Evolutionary conservation across 768 basidiomycete genomes (phyloP), one percentile per base, ranked within the genome.

Genomic region (Rubroboletus satanas): DNA sequence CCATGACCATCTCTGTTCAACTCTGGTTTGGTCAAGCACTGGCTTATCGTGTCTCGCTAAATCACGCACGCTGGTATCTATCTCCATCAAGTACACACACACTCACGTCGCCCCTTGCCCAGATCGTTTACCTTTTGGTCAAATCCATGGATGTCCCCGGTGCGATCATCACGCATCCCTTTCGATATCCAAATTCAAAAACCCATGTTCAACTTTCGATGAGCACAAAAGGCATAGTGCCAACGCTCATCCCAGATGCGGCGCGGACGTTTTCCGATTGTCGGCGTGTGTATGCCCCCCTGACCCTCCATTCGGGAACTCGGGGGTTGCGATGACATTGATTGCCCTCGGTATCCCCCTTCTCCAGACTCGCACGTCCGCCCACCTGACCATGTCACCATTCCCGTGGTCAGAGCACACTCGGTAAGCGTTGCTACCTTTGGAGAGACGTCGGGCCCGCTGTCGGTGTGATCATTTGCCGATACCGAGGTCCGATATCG

Each of bases 91-190:
- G n/a, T 10, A 28, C 48, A 12, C 10, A 8, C 23, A 38, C n/a
- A 18, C 23, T 8, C 48, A 18, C 37, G 32, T 26, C 18, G 18
- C 36, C 41, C 52, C 14, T 43, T 36, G 42, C 60, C 55, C 55
- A 45, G 12, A 15, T 33, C 33, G n/a, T 39, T 15, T 33, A 28
- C 21, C 12, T 9, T 18, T 41, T 12, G 29, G 17, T 23, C n/a
- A 18, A 28, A n/a, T 15, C 14, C 35, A 14, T 2, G 15, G 28
- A 17, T 36, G 31, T 44, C 32, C 23, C 43, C 28, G 42, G 18
- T 38, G 32, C 51, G 61, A 63, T 54, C 45, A 53, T 44, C 48
- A 52, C 50, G 60, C 60, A 42, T 6, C n/a, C 11, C 32, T 7
- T 10, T 28, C 10, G 21, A 62, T 45, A 44, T 51, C 49, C 33